A percentile compares a stretch with the other conserved stretches of the same genome.
Evolutionary conservation across 2,329 filamentous ascomycete species (phyloP).

Genomic region (Colletotrichum spaethianum): DNA sequence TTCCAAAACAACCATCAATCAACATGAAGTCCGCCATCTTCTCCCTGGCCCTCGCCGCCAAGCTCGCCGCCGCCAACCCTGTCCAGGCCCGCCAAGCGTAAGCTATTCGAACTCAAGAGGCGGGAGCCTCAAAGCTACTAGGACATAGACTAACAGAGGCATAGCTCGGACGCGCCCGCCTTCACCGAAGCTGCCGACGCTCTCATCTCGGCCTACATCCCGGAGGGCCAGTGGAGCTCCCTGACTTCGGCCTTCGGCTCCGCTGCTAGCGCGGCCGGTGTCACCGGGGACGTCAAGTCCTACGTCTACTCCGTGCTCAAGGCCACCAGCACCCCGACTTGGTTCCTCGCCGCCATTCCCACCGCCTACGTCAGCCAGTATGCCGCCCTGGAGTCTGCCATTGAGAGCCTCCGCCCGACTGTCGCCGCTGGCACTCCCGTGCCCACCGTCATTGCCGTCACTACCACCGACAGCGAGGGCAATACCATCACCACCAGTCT

Average conservation of each 20-base stretch:
- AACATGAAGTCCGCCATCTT: slow-evolving; percentile 32
- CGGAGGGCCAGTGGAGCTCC: slow-evolving; percentile 44
- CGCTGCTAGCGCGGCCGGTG: slow-evolving; percentile 46
- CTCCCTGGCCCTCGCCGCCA: slow-evolving; percentile 30
- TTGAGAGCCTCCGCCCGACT: slow-evolving; percentile 41
- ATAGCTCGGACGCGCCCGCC: slow-evolving; percentile 31
- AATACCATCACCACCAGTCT: slow-evolving; percentile 45
- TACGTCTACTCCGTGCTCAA: slow-evolving; percentile 47
- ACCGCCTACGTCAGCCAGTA: slow-evolving; percentile 42
- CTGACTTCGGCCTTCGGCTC: slow-evolving; percentile 46
- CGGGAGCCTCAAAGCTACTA: neutral
- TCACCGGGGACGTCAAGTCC: slow-evolving; percentile 47
- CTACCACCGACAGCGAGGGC: slow-evolving; percentile 46
- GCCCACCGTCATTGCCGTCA: slow-evolving; percentile 43
- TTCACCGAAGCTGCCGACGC: slow-evolving; percentile 48
- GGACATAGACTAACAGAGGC: slow-evolving; percentile 14
- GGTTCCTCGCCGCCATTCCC: slow-evolving; percentile 48
- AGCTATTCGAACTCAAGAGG: neutral
- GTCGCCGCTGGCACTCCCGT: slow-evolving; percentile 33
- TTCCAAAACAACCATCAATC: neutral
- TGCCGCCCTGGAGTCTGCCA: slow-evolving; percentile 42
- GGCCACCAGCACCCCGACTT: slow-evolving; percentile 45
- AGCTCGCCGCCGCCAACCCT: slow-evolving; percentile 27
- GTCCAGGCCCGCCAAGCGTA: slow-evolving; percentile 33
- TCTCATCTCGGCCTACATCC: slow-evolving; percentile 49